Evolutionary conservation across 345 rosid species (phyloP).

Genomic region (Populus davidiana): DNA sequence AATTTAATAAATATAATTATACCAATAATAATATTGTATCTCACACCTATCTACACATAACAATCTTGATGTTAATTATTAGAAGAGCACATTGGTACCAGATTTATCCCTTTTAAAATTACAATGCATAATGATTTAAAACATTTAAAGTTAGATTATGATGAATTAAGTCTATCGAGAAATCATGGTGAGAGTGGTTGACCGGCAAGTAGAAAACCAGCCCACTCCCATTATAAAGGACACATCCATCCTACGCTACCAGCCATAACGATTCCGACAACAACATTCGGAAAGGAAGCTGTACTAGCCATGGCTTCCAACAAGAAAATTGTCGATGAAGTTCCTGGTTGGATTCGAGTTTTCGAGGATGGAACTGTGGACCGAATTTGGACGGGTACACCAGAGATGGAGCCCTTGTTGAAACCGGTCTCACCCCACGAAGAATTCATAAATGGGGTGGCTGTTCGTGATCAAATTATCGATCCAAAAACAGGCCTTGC

Average conservation of each 20-base stretch:
- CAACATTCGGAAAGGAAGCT: not conserved
- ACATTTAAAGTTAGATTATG: not conserved
- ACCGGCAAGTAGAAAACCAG: not conserved
- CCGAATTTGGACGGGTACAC: slow-evolving; percentile 18
- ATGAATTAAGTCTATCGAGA: not conserved
- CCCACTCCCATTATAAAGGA: not conserved
- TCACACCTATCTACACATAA: too few relatives aligned
- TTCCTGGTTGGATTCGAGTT: slow-evolving; percentile 9
- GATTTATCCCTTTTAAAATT: too few relatives aligned
- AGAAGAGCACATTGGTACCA: too few relatives aligned
- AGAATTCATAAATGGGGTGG: slow-evolving; percentile 7
- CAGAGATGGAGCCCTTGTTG: not conserved
- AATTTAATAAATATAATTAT: too few relatives aligned
- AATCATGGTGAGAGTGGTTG: not conserved
- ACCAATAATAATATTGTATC: too few relatives aligned
- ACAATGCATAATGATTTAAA: not conserved
- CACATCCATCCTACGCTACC: not conserved
- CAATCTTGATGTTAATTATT: too few relatives aligned
- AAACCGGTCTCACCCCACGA: slow-evolving; percentile 6
- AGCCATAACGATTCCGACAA: not conserved
- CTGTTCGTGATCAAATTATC: slow-evolving; percentile 8
- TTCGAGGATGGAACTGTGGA: slow-evolving; percentile 15
- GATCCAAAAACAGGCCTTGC: slow-evolving; percentile 3
- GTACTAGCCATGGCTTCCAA: not conserved
- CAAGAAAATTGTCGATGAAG: slow-evolving; percentile 8